A percentile compares a stretch with the other conserved stretches of the same genome.
Conservation (phyloP, 73 alveolate species). For the Symbiodinium pilosum region DNA sequence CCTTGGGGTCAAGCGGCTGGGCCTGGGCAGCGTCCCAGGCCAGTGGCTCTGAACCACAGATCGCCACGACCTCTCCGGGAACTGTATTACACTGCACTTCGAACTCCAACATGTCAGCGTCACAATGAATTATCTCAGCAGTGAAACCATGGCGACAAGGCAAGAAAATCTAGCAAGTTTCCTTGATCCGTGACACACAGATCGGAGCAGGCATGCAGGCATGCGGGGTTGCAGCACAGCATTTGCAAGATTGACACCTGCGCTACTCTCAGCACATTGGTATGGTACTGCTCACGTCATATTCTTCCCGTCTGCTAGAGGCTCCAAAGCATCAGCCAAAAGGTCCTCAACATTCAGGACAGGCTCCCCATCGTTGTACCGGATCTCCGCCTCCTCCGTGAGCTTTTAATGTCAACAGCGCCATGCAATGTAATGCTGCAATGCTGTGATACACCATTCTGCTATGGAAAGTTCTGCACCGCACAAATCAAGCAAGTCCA, state of each 20-base stretch:
- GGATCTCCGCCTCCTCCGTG: constrained; percentile 56
- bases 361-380: constrained; percentile 55
- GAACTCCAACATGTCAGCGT: neutral
- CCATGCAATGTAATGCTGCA: neutral
- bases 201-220: no score
- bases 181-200: no score
- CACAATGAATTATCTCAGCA: neutral
- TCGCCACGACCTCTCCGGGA: constrained; percentile 59
- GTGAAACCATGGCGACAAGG: neutral
- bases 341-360: constrained; percentile 59
- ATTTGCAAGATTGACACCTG: no score
- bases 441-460: neutral
- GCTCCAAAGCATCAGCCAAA: neutral
- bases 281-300: no score
- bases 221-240: no score
- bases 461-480: neutral
- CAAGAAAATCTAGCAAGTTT: neutral
- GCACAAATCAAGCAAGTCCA: no score
- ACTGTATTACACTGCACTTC: constrained; percentile 2
- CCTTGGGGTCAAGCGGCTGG: constrained; percentile 27
- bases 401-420: neutral
- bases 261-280: no score
- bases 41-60: constrained; percentile 40
- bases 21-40: constrained; percentile 30
- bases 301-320: no score